Evolutionary conservation across 2,329 filamentous ascomycete species (phyloP).

Genomic region (Scleromitrula shiraiana): DNA sequence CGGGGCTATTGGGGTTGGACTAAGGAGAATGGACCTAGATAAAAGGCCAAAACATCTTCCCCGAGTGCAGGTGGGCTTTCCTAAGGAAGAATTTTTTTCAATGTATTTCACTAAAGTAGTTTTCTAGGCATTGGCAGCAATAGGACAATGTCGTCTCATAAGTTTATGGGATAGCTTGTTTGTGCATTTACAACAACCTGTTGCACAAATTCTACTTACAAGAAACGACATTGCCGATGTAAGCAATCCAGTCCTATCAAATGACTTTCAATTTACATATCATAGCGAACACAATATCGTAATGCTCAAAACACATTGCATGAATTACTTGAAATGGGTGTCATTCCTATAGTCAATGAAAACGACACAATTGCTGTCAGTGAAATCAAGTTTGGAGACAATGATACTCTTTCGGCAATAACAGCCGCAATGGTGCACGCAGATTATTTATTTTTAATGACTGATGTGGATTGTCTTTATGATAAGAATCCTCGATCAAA

Average conservation of each 20-base stretch:
- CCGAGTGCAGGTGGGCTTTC: constrained; percentile 61
- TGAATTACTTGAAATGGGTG: constrained; percentile 85
- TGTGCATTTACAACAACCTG: constrained; percentile 75
- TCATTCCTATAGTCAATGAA: constrained; percentile 97
- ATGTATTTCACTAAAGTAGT: not conserved
- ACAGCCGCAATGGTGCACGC: constrained; percentile 96
- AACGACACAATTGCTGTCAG: constrained; percentile 95
- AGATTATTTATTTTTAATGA: constrained; percentile 96
- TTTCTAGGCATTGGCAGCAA: constrained; percentile 75
- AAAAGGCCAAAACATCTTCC: constrained; percentile 85
- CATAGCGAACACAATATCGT: constrained; percentile 77
- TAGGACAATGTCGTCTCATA: constrained; percentile 92
- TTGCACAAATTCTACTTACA: constrained; percentile 90
- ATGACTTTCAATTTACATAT: constrained; percentile 14
- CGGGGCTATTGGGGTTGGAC: constrained; percentile 88
- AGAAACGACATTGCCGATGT: constrained; percentile 94
- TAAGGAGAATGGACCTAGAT: constrained; percentile 82
- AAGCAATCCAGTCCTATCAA: constrained; percentile 29
- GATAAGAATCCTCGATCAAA: constrained; percentile 87
- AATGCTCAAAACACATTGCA: constrained; percentile 95
- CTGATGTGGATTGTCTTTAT: constrained; percentile 95
- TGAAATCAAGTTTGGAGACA: constrained; percentile 99
- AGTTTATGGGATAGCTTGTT: constrained; percentile 94
- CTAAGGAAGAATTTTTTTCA: not conserved
- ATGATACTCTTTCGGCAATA: constrained; percentile 93